Evolutionary conservation across 495 filamentous ascomycete species (phyloP), one percentile per base, ranked within the genome.

Genomic region (Cercophora samala): DNA sequence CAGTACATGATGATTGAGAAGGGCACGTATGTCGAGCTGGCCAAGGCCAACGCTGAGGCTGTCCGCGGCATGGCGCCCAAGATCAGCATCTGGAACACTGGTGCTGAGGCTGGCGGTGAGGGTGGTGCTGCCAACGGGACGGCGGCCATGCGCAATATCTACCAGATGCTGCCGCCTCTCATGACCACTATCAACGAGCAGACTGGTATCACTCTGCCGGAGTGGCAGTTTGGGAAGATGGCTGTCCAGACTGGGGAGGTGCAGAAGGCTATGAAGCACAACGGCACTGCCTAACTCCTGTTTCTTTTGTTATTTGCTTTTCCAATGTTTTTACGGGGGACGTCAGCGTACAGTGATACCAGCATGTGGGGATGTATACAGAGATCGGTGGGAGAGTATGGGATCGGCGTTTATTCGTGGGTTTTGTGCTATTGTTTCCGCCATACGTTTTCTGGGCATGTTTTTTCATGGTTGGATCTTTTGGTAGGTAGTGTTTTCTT

Each of bases 41-140:
- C 88, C 64, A 85, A 87, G 68, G 87, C 87, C 55, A 91, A 91
- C 70, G 91, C 89, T 23, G 70, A 80, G 52, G 91, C 91, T 23
- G 85, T 95, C 76, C 80, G 87, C 56, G 91, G 91, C 60, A 78
- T 95, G 69, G 85, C 91, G 71, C 91, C 91, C 64, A 95, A 93
- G 87, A 95, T 95, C 78, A 92, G 86, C 60, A 84, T 92, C 11
- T 95, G 91, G 91, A 93, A 93, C 76, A 93, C 91, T 37, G 90
- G 89, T 22, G 76, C 76, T 60, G 79, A 81, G 63, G 71, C 69
- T 29, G 66, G 60, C 37, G 74, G 74, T 25, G 78, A 70, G 18
- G 77, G 69, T 9, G 75, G 68, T 13, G 71, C 69, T 58, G 75
- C 74, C 54, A 74, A 77, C 66, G 74, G 73, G 63, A 71, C 69